A percentile compares a stretch with the other conserved stretches of the same genome.
These are phyloP conservation scores for Penicillium herquei DNA, from an alignment of 495 filamentous ascomycete species.

Conservation along the genomic window DNA sequence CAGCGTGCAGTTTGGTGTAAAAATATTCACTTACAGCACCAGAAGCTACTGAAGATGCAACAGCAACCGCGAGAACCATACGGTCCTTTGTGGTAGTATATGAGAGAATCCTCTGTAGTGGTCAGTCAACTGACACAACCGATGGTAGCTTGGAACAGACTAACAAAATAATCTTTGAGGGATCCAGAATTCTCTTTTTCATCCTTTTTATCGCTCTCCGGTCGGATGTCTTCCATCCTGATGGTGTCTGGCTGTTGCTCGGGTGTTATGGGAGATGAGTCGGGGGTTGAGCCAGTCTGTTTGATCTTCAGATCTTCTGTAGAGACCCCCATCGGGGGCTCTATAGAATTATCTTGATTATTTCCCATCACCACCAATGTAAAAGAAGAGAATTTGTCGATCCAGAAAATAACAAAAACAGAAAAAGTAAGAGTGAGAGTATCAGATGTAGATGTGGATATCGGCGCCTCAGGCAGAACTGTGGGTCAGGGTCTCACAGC, in stretches of 20 bases:
- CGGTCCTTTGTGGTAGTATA: constrained; percentile 72
- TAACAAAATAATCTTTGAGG: neutral
- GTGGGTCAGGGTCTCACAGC: too few species aligned
- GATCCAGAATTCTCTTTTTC: neutral
- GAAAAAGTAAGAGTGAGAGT: too few species aligned
- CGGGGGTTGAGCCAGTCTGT: too few species aligned
- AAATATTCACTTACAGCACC: neutral
- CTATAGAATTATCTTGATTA: too few species aligned
- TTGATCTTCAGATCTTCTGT: too few species aligned
- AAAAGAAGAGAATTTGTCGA: too few species aligned
- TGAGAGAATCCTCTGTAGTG: constrained; percentile 33
- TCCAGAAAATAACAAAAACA: too few species aligned
- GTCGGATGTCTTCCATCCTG: neutral
- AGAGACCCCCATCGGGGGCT: too few species aligned
- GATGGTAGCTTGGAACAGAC: neutral
- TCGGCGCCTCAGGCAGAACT: too few species aligned
- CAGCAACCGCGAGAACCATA: constrained; percentile 58
- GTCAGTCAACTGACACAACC: neutral
- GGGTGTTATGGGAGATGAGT: neutral
- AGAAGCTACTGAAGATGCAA: constrained; percentile 57
- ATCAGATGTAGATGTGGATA: too few species aligned
- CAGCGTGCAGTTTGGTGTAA: constrained; percentile 41
- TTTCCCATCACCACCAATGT: too few species aligned
- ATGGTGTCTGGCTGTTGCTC: neutral
- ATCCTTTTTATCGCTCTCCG: neutral